Conservation (phyloP, 169 alveolate species). For the Cryptosporidium tyzzeri region DNA sequence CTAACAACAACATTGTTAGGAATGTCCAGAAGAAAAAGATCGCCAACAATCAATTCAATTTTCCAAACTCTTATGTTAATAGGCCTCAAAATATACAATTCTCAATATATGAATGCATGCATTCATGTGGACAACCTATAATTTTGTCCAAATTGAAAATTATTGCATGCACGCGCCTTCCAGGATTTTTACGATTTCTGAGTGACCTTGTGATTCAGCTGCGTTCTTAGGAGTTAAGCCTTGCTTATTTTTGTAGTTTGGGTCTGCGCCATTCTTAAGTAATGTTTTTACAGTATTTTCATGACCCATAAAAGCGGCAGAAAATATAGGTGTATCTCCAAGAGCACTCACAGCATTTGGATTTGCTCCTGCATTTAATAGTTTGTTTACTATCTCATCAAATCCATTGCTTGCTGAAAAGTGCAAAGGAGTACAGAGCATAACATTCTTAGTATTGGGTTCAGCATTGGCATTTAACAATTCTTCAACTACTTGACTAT, state of each 20-base stretch:
- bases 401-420: conserved; percentile 45
- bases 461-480: conserved; percentile 34
- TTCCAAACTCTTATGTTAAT: background rate
- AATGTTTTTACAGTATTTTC: conserved; percentile 26
- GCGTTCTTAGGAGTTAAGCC: conserved; percentile 44
- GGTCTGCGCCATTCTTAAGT: conserved; percentile 36
- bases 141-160: background rate
- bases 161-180: conserved; percentile 13
- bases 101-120: background rate
- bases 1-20: background rate
- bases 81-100: background rate
- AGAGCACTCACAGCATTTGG: conserved; percentile 22
- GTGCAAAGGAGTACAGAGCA: conserved; percentile 73
- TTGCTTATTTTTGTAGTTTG: conserved; percentile 27
- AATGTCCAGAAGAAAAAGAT: conserved; percentile 2
- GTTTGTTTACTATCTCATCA: conserved; percentile 44
- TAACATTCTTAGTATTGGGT: conserved; percentile 38
- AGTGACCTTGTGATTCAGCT: conserved; percentile 51
- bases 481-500: conserved; percentile 30
- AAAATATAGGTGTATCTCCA: conserved; percentile 51
- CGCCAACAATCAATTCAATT: background rate
- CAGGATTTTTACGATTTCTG: conserved; percentile 44
- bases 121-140: conserved; percentile 2
- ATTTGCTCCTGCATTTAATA: conserved; percentile 44
- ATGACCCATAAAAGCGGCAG: conserved; percentile 55